These are phyloP conservation scores for Pseudonitzschia delicatissima DNA, from an alignment of 108 stramenopile species.

Conservation along the genomic window DNA sequence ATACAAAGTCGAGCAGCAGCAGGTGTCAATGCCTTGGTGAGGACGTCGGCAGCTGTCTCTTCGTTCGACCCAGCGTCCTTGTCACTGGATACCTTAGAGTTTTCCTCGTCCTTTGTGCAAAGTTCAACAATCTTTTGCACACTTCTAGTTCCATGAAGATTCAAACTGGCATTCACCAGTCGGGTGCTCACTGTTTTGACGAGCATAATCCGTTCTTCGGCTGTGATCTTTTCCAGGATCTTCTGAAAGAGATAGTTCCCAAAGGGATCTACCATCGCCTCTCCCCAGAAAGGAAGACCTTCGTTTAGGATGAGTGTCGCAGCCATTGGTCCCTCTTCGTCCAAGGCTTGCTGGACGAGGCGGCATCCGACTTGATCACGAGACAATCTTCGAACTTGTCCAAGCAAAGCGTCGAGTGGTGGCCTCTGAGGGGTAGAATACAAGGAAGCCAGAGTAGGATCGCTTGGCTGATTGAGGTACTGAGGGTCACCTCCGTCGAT, in stretches of 20 bases:
- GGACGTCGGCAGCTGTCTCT: conserved; percentile 74
- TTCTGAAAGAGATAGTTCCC: conserved; percentile 99
- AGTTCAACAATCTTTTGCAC: conserved; percentile 97
- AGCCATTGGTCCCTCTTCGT: conserved; percentile 89
- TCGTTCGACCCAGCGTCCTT: conserved; percentile 32
- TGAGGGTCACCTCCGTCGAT: conserved; percentile 15
- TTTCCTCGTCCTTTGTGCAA: conserved; percentile 74
- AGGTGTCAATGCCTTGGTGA: conserved; percentile 79
- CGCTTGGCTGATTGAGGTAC: conserved; percentile 20
- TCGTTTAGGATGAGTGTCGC: conserved; percentile 91
- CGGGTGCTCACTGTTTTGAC: conserved; percentile 81
- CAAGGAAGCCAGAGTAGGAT: conserved; percentile 45
- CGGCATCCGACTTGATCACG: conserved; percentile 95
- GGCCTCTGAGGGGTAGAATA: conserved; percentile 78
- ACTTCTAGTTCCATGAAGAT: conserved; percentile 95
- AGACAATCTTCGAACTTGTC: conserved; percentile 84
- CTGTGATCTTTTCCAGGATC: conserved; percentile 89
- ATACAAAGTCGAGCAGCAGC: conserved; percentile 93
- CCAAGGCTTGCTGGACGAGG: conserved; percentile 93
- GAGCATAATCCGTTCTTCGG: conserved; percentile 82
- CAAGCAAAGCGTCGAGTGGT: conserved; percentile 72
- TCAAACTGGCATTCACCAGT: conserved; percentile 91
- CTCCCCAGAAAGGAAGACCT: conserved; percentile 91
- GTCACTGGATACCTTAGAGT: conserved; percentile 12
- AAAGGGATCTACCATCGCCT: conserved; percentile 97